Evolutionary conservation across 331 rosid genomes (phyloP).

Genomic region (Spiraea crenata): DNA sequence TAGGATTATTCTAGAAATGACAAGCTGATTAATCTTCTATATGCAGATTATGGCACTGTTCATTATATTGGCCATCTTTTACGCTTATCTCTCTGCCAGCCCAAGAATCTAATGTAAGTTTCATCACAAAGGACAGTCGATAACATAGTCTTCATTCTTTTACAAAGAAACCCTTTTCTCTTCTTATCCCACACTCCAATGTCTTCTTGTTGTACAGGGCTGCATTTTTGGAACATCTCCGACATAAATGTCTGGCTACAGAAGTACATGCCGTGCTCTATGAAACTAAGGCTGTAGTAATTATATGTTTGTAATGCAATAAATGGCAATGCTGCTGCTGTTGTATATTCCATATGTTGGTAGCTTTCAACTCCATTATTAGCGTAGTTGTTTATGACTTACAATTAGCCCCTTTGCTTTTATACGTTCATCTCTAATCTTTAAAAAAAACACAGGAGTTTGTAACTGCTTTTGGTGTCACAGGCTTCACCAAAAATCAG

Average conservation of each 20-base stretch:
- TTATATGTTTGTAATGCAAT: conserved; percentile 11
- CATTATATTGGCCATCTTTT: conserved; percentile 51
- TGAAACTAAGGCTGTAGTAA: conserved; percentile 11
- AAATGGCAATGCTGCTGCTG: conserved; percentile 8
- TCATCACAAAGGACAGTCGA: background rate
- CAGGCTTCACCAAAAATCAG: too few species aligned
- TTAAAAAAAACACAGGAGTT: too few species aligned
- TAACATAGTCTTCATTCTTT: background rate
- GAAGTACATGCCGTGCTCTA: conserved; percentile 7
- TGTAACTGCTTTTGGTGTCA: too few species aligned
- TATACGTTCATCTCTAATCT: background rate
- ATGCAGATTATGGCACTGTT: conserved; percentile 70
- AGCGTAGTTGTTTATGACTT: background rate
- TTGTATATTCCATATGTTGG: conserved; percentile 9
- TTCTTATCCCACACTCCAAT: background rate
- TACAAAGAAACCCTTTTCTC: background rate
- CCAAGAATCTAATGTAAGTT: conserved; percentile 51
- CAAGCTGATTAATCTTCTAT: conserved; percentile 20
- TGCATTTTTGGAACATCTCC: background rate
- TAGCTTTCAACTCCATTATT: background rate
- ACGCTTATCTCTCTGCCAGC: conserved; percentile 58
- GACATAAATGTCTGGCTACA: conserved; percentile 18
- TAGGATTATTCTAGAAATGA: background rate
- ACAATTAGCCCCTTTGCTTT: background rate
- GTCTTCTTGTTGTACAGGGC: conserved; percentile 6